Base-by-base conservation (phyloP, 2,329 filamentous ascomycete species). In the Pseudogymnoascus sp. region DNA sequence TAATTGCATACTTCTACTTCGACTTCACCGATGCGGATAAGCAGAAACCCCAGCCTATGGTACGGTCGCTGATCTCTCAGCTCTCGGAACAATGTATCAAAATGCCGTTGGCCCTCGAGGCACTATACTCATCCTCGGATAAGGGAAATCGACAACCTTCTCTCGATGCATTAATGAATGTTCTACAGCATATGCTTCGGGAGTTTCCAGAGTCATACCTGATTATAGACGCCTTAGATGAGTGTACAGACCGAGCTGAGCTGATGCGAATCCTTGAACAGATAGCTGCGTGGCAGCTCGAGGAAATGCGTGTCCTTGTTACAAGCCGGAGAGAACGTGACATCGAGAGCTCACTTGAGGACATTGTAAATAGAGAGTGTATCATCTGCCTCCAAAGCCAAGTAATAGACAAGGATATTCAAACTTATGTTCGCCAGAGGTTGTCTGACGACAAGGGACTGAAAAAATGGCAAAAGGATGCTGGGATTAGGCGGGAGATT, bases 11-110 rank as follows among this genome's bases (percentile, higher is more conserved):
- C 61, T 77, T 75, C 66, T 76, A 74, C 64, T 77, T 77, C 50
- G 72, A 74, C 61, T 79, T 79, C 68, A 77, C 71, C 6, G 72
- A 78, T 60, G 40, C 11, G 0, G 60, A 70, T 28, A 79, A 78
- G 61, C 75, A 77, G 63, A 50, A 66, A 1, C 50, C 72, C 5
- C 70, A 75, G 14, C 65, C 69, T 0, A 73, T 77, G 69, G 8
- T 79, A 1, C 71, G 73, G 16, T 77, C 76, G 10, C 66, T 79
- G 2, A 53, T 78, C 8, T 64, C 41, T n/a, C 77, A 79, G 61
- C 66, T 72, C 68, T 71, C 70, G 56, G 50, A 68, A 22, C 67
- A 68, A n/a, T 65, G 59, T 5, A 26, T 46, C 11, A 59, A 59
- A 12, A 60, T 68, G 10, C 70, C 66, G 3, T n/a, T 41, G 24